A percentile compares a stretch with the other conserved stretches of the same genome.
Conservation (phyloP, 345 rosid genomes). For the Draba incana region DNA sequence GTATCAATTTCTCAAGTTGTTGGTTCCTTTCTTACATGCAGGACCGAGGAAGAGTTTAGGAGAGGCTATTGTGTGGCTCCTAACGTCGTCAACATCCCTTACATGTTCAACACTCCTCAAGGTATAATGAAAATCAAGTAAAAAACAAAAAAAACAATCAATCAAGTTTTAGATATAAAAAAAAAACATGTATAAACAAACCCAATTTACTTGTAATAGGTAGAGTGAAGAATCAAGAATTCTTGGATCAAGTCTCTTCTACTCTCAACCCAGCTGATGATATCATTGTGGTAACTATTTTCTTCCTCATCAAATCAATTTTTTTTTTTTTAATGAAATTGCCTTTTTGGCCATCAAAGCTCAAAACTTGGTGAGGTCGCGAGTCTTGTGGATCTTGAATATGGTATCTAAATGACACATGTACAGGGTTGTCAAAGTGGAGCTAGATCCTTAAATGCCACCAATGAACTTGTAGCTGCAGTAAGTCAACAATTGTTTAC, state of each 20-base stretch:
- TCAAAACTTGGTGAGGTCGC: not conserved
- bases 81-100: conserved; percentile 72
- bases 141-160: not conserved
- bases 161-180: not conserved
- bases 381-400: not conserved
- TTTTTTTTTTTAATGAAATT: not conserved
- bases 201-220: conserved; percentile 12
- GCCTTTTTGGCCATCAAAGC: conserved; percentile 3
- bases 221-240: conserved; percentile 43
- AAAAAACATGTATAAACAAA: not conserved
- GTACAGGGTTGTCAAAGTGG: conserved; percentile 93
- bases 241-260: conserved; percentile 40
- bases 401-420: not conserved
- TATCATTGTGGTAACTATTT: conserved; percentile 41
- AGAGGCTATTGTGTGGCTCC: conserved; percentile 64
- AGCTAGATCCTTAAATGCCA: conserved; percentile 73
- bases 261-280: conserved; percentile 37
- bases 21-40: conserved; percentile 34
- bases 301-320: conserved; percentile 7
- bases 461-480: conserved; percentile 59
- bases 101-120: conserved; percentile 70
- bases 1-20: not conserved
- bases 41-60: conserved; percentile 75
- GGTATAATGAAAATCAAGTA: conserved; percentile 43
- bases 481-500: conserved; percentile 49